Percentiles rank a stretch among this genome's conserved stretches.
These are phyloP conservation scores for Quercus wislizeni DNA, from an alignment of 306 rosid genomes.

Conservation along the genomic window DNA sequence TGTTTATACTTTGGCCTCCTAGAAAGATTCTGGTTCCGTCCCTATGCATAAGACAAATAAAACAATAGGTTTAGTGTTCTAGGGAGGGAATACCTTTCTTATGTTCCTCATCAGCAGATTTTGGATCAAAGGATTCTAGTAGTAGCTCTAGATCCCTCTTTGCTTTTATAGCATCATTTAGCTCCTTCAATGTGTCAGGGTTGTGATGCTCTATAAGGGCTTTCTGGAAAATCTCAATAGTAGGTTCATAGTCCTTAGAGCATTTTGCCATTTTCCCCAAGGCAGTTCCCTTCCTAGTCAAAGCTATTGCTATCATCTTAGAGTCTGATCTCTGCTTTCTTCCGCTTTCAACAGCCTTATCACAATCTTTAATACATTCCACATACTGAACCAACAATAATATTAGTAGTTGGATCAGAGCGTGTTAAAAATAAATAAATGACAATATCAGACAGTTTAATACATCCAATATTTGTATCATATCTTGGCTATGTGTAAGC, in stretches of 20 bases:
- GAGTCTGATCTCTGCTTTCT: slow-evolving; percentile 80
- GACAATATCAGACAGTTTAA: neutral
- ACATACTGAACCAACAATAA: slow-evolving; percentile 41
- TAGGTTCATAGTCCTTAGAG: slow-evolving; percentile 78
- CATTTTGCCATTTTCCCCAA: slow-evolving; percentile 67
- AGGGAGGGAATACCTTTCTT: slow-evolving; percentile 61
- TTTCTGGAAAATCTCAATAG: slow-evolving; percentile 79
- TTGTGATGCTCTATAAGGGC: slow-evolving; percentile 96
- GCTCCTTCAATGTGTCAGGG: slow-evolving; percentile 76
- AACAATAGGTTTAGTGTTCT: neutral
- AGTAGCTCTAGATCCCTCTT: slow-evolving; percentile 78
- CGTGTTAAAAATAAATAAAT: neutral
- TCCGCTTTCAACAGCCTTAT: slow-evolving; percentile 86
- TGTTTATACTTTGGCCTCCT: no score
- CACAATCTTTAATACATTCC: slow-evolving; percentile 89
- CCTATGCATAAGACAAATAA: neutral
- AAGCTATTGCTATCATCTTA: slow-evolving; percentile 86
- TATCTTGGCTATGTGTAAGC: no score
- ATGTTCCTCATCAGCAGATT: slow-evolving; percentile 75
- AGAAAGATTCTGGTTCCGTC: no score
- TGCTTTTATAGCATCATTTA: slow-evolving; percentile 80
- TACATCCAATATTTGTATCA: neutral
- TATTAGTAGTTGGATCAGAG: neutral
- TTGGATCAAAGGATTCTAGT: slow-evolving; percentile 72
- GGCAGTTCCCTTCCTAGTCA: slow-evolving; percentile 90